These are phyloP conservation scores for Sutorius eximius DNA, from an alignment of 1,284 basidiomycete species.

Conservation along the genomic window DNA sequence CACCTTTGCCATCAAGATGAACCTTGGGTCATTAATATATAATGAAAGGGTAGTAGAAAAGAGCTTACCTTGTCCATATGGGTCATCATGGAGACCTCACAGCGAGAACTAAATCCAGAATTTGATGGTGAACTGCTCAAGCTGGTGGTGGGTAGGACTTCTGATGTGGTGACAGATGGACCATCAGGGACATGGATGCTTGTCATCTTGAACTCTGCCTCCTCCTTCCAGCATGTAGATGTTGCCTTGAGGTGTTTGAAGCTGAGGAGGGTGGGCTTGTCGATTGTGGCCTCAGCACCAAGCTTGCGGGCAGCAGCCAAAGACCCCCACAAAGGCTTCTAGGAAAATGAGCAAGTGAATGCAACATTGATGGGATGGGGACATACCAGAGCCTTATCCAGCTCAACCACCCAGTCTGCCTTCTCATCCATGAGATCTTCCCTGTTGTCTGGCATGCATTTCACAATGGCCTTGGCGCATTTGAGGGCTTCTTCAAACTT, in stretches of 20 bases:
- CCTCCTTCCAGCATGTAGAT: not conserved
- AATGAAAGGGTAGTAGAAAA: not conserved
- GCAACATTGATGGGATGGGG: fast-evolving
- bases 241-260: not conserved
- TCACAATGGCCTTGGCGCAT: too few relatives aligned
- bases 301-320: not conserved
- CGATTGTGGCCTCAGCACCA: not conserved
- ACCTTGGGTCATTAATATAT: not conserved
- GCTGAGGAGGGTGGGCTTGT: not conserved
- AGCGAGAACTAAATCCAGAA: not conserved
- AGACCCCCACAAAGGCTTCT: not conserved
- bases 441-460: too few relatives aligned
- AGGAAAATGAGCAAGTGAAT: not conserved
- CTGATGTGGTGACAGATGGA: too few relatives aligned
- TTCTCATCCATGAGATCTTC: too few relatives aligned
- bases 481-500: too few relatives aligned
- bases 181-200: too few relatives aligned
- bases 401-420: not conserved
- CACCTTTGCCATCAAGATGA: too few relatives aligned
- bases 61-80: too few relatives aligned
- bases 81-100: too few relatives aligned
- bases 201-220: not conserved
- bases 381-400: not conserved
- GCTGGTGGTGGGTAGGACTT: too few relatives aligned
- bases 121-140: not conserved